phyloP scores from a whole-genome alignment of 2,329 filamentous ascomycete species.

The Sporothrix luriei region DNA sequence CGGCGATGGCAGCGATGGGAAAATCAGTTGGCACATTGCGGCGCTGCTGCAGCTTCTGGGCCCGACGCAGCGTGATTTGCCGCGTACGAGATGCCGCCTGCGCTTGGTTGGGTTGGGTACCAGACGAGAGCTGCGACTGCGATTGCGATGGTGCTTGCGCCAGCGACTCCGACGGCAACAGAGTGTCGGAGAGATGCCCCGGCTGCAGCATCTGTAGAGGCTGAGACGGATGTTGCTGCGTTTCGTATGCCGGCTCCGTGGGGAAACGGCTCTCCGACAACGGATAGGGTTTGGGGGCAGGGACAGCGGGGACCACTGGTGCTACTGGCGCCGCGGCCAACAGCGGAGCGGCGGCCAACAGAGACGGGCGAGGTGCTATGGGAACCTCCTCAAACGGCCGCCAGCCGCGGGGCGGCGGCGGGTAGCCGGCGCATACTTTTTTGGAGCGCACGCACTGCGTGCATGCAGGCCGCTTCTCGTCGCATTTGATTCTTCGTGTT shows the following conservation, averaged over 20 bases:
- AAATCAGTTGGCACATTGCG: slow-evolving; percentile 44
- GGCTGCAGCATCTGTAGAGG: background rate
- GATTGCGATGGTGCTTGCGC: background rate
- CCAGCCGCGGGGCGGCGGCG: slow-evolving; percentile 55
- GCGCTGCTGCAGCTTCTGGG: slow-evolving; percentile 33
- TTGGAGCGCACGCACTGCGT: slow-evolving; percentile 62
- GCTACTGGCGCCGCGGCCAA: slow-evolving; percentile 1
- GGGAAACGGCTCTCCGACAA: background rate
- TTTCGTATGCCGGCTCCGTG: background rate
- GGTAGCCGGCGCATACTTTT: slow-evolving; percentile 63
- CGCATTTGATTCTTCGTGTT: slow-evolving; percentile 66
- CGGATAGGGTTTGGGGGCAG: background rate
- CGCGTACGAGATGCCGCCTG: slow-evolving; percentile 11
- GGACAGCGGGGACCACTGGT: background rate
- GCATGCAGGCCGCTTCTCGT: slow-evolving; percentile 64
- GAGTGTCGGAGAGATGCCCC: background rate
- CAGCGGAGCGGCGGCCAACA: slow-evolving; percentile 34
- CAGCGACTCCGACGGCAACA: background rate
- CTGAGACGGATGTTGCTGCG: background rate
- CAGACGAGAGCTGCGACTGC: background rate
- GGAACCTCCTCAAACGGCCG: slow-evolving; percentile 52
- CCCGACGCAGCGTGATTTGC: slow-evolving; percentile 37
- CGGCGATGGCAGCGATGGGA: slow-evolving; percentile 39
- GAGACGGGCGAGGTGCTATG: slow-evolving; percentile 53
- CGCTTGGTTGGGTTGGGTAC: background rate